Base-by-base conservation (phyloP, 495 filamentous ascomycete species). In the Podospora appendiculata region DNA sequence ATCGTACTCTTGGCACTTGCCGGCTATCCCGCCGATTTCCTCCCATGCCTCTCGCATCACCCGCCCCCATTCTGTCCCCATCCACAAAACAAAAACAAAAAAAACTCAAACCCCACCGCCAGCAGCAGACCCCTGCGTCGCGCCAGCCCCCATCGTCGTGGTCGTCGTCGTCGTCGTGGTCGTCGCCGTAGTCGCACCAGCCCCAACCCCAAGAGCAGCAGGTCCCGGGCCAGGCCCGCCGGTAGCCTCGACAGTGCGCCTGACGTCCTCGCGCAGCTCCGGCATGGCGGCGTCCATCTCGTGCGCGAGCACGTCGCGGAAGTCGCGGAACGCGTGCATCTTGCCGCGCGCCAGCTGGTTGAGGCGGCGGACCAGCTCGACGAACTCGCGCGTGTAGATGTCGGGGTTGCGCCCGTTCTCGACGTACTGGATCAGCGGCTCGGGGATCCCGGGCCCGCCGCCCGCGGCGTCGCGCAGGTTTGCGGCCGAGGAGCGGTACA, bases 301-400 rank as follows among this genome's bases (percentile, higher is more conserved):
- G 51, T 78, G 68, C 2, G 85, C 93, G 35, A 97, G 68, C 18
- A 90, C 79, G 69, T 97, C 88, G 47, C 88, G 72, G 63, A 99
- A 95, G 14, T 66, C 63, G 5, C 74, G 73, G 70, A 95, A 96
- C 14, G 90, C 94, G 70, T 83, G 77, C 64, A 77, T 79, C 76
- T 90, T 90, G 17, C 93, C 93, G 60, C 87, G 86, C 60, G 92
- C 70, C 52, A 85, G 76, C 71, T 95, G 91, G 65, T 97, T 97
- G 34, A 80, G 75, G 56, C 83, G 78, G 66, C 92, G 81, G 18
- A 89, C 88, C 16, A 89, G 74, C 81, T 98, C 94, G 44, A 97
- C 90, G 62, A 96, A 95, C 72, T 97, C 91, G 38, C 93, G 80
- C 48, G 92, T 97, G 76, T 96, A 99, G 70, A 99, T 95, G 66